A percentile compares a stretch with the other conserved stretches of the same genome.
Evolutionary conservation across 495 filamentous ascomycete genomes (phyloP).

Genomic region (Trichocladium antarcticum): DNA sequence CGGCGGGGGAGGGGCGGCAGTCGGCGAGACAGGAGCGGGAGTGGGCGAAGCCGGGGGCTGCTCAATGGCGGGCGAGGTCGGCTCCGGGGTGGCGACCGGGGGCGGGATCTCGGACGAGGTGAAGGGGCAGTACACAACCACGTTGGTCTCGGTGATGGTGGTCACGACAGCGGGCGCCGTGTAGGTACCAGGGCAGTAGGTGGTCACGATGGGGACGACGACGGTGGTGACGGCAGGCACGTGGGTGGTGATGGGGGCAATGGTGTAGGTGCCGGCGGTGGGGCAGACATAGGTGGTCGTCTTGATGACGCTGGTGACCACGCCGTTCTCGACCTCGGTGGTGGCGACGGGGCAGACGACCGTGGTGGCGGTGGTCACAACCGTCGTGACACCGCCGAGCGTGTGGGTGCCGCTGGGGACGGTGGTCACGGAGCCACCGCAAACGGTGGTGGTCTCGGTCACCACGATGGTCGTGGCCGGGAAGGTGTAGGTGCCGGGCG

Average conservation of each 20-base stretch:
- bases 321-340: slow-evolving; percentile 48
- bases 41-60: slow-evolving; percentile 3
- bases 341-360: slow-evolving; percentile 65
- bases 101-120: slow-evolving; percentile 24
- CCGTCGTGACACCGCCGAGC: slow-evolving; percentile 65
- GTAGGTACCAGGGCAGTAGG: slow-evolving; percentile 61
- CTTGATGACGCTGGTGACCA: slow-evolving; percentile 58
- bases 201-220: slow-evolving; percentile 56
- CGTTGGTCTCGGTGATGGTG: slow-evolving; percentile 57
- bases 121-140: slow-evolving; percentile 64
- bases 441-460: slow-evolving; percentile 53
- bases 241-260: slow-evolving; percentile 58
- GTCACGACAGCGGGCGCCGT: slow-evolving; percentile 53
- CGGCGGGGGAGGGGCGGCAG: slow-evolving; percentile 4
- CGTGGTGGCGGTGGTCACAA: slow-evolving; percentile 58
- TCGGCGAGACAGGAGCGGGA: not conserved
- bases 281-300: slow-evolving; percentile 72
- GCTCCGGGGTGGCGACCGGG: slow-evolving; percentile 9
- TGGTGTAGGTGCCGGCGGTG: slow-evolving; percentile 67
- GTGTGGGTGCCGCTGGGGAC: slow-evolving; percentile 58
- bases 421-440: slow-evolving; percentile 50
- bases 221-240: slow-evolving; percentile 43
- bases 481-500: slow-evolving; percentile 69
- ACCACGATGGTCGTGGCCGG: slow-evolving; percentile 64
- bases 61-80: slow-evolving; percentile 14